Base-by-base conservation (phyloP, 108 stramenopile species). In the Discostella stelligeroides region DNA sequence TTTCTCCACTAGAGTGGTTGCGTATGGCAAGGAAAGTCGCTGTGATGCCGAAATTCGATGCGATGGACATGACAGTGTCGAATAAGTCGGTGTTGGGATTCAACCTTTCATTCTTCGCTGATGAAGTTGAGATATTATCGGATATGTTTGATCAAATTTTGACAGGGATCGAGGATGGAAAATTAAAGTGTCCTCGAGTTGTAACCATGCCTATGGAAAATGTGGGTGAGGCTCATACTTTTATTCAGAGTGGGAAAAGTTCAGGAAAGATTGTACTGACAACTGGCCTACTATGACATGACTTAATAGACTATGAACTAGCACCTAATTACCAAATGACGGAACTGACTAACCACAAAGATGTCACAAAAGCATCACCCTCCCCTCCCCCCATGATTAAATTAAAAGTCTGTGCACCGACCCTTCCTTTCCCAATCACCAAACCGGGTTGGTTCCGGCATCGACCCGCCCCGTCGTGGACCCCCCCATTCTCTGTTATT, bases 361-460 rank as follows among this genome's bases (percentile, higher is more conserved):
- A n/a, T n/a, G n/a, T n/a, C n/a, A n/a, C n/a, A 34, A 6, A 34
- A 34, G 6, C 34, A 34, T 51, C 11, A 23, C 12, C 27, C 11
- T 24, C 51, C 9, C 11, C 12, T 4, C 20, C 12, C 14, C 28
- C 28, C 3, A 29, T n/a, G 4, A 11, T 28, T 11, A 5, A 25
- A 25, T 82, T 64, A 93, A 73, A 99, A 99, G 74, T 99, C 98
- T 13, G 95, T 91, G 56, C 94, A 96, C 13, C 98, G 76, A 1
- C 98, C 98, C 70, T 97, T 95, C 27, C 98, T 86, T 79, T 99
- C 98, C 98, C 98, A 99, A 81, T 99, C 98, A 12, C 98, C 98
- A 82, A 91, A 99, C 24, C 98, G 79, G 23, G 98, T 99, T 12
- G 98, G 98, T 75, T 99, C 98, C 20, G 89, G 77, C 30, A 96